phyloP scores from a whole-genome alignment of 2,329 filamentous ascomycete species.

The Penicillium italicum region DNA sequence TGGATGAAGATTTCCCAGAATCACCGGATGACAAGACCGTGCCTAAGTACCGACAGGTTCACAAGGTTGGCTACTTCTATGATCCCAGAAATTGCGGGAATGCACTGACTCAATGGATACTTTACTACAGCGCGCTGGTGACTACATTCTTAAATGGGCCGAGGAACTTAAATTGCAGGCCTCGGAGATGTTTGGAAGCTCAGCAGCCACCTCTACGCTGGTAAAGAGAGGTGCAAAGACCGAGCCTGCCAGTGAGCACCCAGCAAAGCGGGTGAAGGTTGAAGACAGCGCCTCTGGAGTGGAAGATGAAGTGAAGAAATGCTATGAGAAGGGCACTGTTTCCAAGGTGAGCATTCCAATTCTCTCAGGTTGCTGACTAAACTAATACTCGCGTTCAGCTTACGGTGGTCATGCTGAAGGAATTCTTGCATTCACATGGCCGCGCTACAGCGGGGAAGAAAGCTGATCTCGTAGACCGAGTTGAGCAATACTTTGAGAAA shows the following conservation, averaged over 20 bases:
- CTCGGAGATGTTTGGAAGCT: constrained; percentile 37
- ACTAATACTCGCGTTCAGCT: constrained; percentile 31
- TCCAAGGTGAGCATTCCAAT: constrained; percentile 35
- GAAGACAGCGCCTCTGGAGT: constrained; percentile 26
- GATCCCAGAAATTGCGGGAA: no score
- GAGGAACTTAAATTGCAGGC: constrained; percentile 61
- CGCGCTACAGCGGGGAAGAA: constrained; percentile 48
- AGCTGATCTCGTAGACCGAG: constrained; percentile 49
- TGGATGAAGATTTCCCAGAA: constrained; percentile 86
- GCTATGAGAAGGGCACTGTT: constrained; percentile 44
- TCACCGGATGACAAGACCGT: constrained; percentile 71
- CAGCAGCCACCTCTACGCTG: constrained; percentile 43
- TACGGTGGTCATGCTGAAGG: constrained; percentile 47
- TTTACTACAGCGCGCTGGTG: constrained; percentile 61
- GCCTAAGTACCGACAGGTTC: constrained; percentile 81
- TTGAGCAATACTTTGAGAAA: constrained; percentile 48
- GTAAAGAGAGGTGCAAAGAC: constrained; percentile 46
- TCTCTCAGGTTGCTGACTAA: not conserved
- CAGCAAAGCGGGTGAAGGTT: constrained; percentile 48
- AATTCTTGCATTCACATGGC: constrained; percentile 45
- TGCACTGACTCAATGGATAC: not conserved
- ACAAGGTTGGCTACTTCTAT: constrained; percentile 54
- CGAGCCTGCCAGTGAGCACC: constrained; percentile 27
- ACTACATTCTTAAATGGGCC: constrained; percentile 75
- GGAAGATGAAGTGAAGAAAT: constrained; percentile 40